Evolutionary conservation across 768 basidiomycete species (phyloP).

Genomic region (Lanmaoa pseudosensibilis): DNA sequence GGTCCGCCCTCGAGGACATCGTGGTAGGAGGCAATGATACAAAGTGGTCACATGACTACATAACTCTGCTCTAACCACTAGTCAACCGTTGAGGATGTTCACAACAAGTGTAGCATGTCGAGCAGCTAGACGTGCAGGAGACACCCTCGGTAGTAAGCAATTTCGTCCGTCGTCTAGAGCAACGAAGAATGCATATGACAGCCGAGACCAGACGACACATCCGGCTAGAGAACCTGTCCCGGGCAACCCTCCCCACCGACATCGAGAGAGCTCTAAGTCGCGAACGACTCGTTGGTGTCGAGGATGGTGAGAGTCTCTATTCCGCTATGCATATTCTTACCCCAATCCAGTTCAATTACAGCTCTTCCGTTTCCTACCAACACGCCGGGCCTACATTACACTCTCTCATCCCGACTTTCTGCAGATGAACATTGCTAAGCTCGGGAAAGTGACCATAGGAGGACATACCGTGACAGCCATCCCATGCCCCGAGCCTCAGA

Average conservation of each 20-base stretch:
- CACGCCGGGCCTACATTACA: constrained; percentile 57
- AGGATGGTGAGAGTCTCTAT: constrained; percentile 32
- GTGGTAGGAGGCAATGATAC: constrained; percentile 35
- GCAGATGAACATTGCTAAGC: constrained; percentile 39
- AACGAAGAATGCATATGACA: constrained; percentile 8
- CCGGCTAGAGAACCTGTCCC: constrained; percentile 49
- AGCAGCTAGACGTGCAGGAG: constrained; percentile 8
- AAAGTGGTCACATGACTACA: constrained; percentile 28
- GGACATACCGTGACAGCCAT: constrained; percentile 43
- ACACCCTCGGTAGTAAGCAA: constrained; percentile 16
- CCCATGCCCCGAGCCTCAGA: constrained; percentile 28
- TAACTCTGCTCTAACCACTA: background rate
- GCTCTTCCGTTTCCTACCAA: constrained; percentile 61
- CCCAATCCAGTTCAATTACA: constrained; percentile 50
- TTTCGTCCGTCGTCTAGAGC: background rate
- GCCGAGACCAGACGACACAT: constrained; percentile 41
- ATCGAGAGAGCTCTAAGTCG: constrained; percentile 46
- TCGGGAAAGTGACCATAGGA: constrained; percentile 46
- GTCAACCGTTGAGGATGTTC: constrained; percentile 14
- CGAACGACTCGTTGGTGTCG: constrained; percentile 45
- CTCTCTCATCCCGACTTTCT: constrained; percentile 49
- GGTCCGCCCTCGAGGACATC: constrained; percentile 60
- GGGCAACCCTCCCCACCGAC: constrained; percentile 55
- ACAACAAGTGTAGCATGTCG: constrained; percentile 23
- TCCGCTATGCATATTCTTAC: constrained; percentile 9